Base-by-base conservation (phyloP, 768 basidiomycete species). In the Leccinum variicolor region DNA sequence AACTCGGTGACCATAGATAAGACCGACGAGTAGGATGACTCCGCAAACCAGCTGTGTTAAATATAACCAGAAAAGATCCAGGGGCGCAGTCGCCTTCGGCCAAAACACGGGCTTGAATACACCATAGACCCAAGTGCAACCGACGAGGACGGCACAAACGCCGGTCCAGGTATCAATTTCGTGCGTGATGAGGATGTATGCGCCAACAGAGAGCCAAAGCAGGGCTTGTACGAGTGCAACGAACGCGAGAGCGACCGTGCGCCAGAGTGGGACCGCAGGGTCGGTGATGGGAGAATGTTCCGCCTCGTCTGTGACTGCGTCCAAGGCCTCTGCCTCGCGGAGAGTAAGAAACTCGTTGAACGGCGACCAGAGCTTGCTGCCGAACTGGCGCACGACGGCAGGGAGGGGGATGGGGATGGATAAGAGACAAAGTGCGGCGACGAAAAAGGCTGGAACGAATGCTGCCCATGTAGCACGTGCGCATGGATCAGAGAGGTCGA, bases 91-190 rank as follows among this genome's bases (percentile, higher is more conserved):
- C 1, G 81, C 71, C 6, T 76, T 74, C 0, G 85, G 83, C 39
- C 74, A 74, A 28, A 78, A 64, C 14, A 86, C 72, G 1, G 86
- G 83, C 48, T 84, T 82, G 21, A 78, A 62, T 19, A 82, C 69
- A 1, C 86, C 83, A 62, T 89, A 91, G 39, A 88, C 68, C 91
- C 91, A 92, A 4, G 83, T 74, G 0, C 73, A 59, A 0, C 84
- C 82, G 25, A 82, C 64, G 29, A 87, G 65, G 50, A 87, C 72
- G 0, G 78, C 73, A 7, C 74, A 74, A 2, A 78, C 57, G 17
- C 71, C 76, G 14, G 54, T 61, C 75, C 78, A 79, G 2, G 61
- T 29, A 21, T 65, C 53, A 0, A 65, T 56, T 21, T 78, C 69
- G 39, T 71, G 72, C n/a, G 80, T 75, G 34, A 76, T 60, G 15